A percentile compares a stretch with the other conserved stretches of the same genome.
Evolutionary conservation across 257 asterid genomes (phyloP).

Genomic region (Penstemon eatonii): DNA sequence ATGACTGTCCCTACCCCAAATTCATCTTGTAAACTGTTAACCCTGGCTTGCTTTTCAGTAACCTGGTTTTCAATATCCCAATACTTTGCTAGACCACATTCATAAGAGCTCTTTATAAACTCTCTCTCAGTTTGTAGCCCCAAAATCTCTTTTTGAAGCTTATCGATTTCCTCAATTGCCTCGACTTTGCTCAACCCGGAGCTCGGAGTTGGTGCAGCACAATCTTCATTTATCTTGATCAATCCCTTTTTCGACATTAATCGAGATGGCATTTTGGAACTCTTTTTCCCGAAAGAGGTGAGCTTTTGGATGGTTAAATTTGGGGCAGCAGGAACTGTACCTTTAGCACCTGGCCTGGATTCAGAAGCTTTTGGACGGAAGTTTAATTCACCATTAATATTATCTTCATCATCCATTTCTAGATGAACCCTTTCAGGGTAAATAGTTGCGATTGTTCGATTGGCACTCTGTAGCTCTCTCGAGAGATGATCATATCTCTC

Average conservation of each 20-base stretch:
- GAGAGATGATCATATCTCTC: slow-evolving; percentile 60
- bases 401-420: slow-evolving; percentile 36
- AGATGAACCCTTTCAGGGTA: slow-evolving; percentile 45
- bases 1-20: slow-evolving; percentile 50
- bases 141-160: slow-evolving; percentile 75
- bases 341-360: too few relatives aligned
- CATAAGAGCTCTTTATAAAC: slow-evolving; percentile 89
- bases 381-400: slow-evolving; percentile 20
- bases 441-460: slow-evolving; percentile 48
- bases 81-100: slow-evolving; percentile 62
- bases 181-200: slow-evolving; percentile 53
- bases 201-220: too few relatives aligned
- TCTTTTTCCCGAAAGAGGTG: slow-evolving; percentile 15
- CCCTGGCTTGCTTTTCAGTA: slow-evolving; percentile 66
- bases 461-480: slow-evolving; percentile 53
- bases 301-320: background rate
- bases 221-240: too few relatives aligned
- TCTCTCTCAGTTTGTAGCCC: slow-evolving; percentile 74
- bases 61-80: slow-evolving; percentile 78
- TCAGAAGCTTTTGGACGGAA: too few relatives aligned
- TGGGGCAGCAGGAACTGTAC: slow-evolving; percentile 1
- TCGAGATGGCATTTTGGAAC: slow-evolving; percentile 37
- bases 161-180: slow-evolving; percentile 69
- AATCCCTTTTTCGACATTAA: slow-evolving; percentile 36
- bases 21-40: slow-evolving; percentile 64